Conservation (phyloP, 1,139 yeast genomes). For the Protomyces lactucae-debilis region DNA sequence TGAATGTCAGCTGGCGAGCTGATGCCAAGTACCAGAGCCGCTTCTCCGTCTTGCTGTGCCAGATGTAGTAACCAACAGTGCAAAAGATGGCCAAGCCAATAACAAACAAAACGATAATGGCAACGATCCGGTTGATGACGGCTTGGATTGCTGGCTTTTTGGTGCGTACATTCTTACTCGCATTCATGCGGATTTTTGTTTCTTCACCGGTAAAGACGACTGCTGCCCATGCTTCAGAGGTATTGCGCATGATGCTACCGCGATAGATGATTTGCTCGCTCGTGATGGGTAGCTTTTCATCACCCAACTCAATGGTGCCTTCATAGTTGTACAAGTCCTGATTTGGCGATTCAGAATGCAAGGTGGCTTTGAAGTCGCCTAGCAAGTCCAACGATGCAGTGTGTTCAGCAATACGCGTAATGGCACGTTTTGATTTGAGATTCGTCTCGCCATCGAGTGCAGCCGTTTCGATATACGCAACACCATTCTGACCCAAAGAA, state of each 20-base stretch:
- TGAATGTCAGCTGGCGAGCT: constrained; percentile 62
- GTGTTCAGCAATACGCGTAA: constrained; percentile 52
- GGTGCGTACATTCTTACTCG: constrained; percentile 78
- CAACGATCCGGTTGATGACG: constrained; percentile 74
- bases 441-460: constrained; percentile 97
- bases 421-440: constrained; percentile 67
- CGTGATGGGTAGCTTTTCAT: constrained; percentile 55
- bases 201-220: constrained; percentile 94
- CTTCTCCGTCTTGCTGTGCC: constrained; percentile 45
- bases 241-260: constrained; percentile 83
- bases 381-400: constrained; percentile 52
- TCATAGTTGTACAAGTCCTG: constrained; percentile 86
- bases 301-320: constrained; percentile 51
- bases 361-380: constrained; percentile 46
- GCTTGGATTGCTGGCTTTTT: constrained; percentile 89
- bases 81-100: constrained; percentile 70
- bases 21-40: constrained; percentile 71
- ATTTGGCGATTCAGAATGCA: constrained; percentile 83
- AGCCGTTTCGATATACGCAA: constrained; percentile 89
- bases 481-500: constrained; percentile 61
- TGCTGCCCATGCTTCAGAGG: constrained; percentile 65
- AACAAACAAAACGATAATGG: constrained; percentile 83
- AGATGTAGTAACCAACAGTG: constrained; percentile 67
- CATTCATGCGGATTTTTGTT: constrained; percentile 92
- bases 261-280: constrained; percentile 79